Base-by-base conservation (phyloP, 176 grass and related monocot species). In the maize (Zea mays) region DNA sequence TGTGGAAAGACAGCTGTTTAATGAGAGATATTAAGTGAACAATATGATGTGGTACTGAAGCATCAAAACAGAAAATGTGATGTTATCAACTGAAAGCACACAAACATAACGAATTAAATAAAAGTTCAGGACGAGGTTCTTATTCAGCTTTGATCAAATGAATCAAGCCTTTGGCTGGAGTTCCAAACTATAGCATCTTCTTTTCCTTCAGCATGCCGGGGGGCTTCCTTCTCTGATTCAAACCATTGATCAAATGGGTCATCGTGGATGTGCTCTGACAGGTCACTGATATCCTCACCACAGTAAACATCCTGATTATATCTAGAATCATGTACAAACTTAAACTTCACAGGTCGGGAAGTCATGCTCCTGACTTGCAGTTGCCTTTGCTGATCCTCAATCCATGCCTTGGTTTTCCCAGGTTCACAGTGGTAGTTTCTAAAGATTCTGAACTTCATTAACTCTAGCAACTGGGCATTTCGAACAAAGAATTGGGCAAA, bases 401-500 rank as follows among this genome's bases (percentile, higher is more conserved):
- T 50, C 67, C 21, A 71, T 14, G 49, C 67, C 44, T 71, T 27
- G 12, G 5, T 71, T 1, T 0, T 5, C 15, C 51, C 51, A 39
- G 15, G 3, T 41, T 7, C 43, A 69, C 0, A 47, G 3, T 46
- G 0, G 6, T 4, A 0, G 6, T 17, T 34, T 48, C 6, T 47
- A n/a, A 15, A 17, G 67, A 2, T 34, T 69, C 69, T 47, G 40
- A 81, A 6, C 38, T 48, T 39, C 43, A 73, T 73, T 5, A 11
- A 1, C 69, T 82, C 45, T 1, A 82, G 69, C 6, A 64, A 19
- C 40, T 6, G 39, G 0, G 79, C 69, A 64, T 72, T 62, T 17
- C 39, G 1, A 72, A 63, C 55, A 63, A 72, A 64, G 12, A 81
- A 48, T 34, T 81, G 62, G 34, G 57, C 68, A 10, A 81, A 72